Base-by-base conservation (phyloP, 1,139 yeast genomes). In the Pichia sp. region DNA sequence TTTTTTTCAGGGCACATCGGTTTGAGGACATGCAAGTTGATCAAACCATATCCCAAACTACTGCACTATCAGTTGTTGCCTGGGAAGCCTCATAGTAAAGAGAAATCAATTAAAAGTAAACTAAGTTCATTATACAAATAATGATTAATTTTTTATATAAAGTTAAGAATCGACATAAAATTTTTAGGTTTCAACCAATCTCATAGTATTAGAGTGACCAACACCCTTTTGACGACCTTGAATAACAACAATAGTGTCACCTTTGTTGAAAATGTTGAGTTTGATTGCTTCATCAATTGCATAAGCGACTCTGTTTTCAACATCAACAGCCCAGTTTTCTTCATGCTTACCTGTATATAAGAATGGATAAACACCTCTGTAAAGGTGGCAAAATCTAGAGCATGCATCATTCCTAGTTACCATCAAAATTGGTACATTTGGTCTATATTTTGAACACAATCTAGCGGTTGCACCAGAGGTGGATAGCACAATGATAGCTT, bases 191-290 rank as follows among this genome's bases (percentile, higher is more conserved):
- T 39, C 36, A 35, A 48, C 44, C 32, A 73, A 67, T 77, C 97
- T 91, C 68, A 91, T 79, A 52, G 98, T 91, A 83, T 91, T 91
- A 62, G 98, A 84, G 79, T 91, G 96, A 64, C 98, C 99, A 52
- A 89, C 76, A 71, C 98, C 98, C 67, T 93, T 84, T 62, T 95
- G 85, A 94, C 96, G 91, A 66, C 98, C 98, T 77, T 91, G 98
- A 64, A 91, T 84, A 62, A 95, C 85, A 56, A 91, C 88, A 59
- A 88, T 84, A 47, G 84, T 73, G 66, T 88, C 96, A 67, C 96
- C 96, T 68, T 79, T 78, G 60, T 71, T 69, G 65, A 91, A 72
- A 67, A 91, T 79, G 55, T 95, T 95, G 60, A 89, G 77, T 53
- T 77, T 82, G 61, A 82, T 74, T 55, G 96, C 96, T 72, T 84